Percentiles rank a stretch among this genome's conserved stretches.
Evolutionary conservation across 176 grass and related monocot genomes (phyloP).

Genomic region (Eremochloa ophiuroides): DNA sequence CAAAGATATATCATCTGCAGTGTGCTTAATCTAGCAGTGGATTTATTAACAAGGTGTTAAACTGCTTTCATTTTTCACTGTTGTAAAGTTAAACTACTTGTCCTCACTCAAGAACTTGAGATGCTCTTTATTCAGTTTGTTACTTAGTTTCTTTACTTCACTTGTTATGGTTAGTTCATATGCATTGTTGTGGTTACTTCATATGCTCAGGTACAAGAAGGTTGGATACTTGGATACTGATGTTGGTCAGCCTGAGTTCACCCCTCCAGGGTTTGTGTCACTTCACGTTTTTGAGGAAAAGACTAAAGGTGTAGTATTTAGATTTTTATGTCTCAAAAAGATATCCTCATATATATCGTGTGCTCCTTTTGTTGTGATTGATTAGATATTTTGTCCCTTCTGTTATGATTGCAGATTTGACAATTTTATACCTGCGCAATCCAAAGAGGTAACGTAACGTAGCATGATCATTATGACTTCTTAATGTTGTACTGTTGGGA

Average conservation of each 20-base stretch:
- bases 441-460: slow-evolving; percentile 48
- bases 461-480: neutral
- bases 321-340: neutral
- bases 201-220: slow-evolving; percentile 50
- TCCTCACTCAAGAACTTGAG: neutral
- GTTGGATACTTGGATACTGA: slow-evolving; percentile 74
- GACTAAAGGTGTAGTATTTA: slow-evolving; percentile 34
- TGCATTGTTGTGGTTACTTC: slow-evolving; percentile 9
- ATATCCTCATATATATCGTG: neutral
- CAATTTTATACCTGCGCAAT: slow-evolving; percentile 54
- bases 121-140: neutral
- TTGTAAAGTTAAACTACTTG: neutral
- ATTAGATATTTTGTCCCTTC: neutral
- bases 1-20: neutral
- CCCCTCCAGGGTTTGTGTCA: slow-evolving; percentile 60
- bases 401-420: slow-evolving; percentile 48
- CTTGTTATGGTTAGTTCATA: neutral
- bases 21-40: neutral
- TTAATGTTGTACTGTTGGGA: neutral
- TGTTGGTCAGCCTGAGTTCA: slow-evolving; percentile 84
- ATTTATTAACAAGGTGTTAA: neutral
- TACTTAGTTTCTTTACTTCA: neutral
- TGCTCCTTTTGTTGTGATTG: neutral
- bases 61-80: neutral
- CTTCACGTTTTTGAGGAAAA: slow-evolving; percentile 68